Base-by-base conservation (phyloP, 768 basidiomycete genomes). In the Auricularia auricula-judae region DNA sequence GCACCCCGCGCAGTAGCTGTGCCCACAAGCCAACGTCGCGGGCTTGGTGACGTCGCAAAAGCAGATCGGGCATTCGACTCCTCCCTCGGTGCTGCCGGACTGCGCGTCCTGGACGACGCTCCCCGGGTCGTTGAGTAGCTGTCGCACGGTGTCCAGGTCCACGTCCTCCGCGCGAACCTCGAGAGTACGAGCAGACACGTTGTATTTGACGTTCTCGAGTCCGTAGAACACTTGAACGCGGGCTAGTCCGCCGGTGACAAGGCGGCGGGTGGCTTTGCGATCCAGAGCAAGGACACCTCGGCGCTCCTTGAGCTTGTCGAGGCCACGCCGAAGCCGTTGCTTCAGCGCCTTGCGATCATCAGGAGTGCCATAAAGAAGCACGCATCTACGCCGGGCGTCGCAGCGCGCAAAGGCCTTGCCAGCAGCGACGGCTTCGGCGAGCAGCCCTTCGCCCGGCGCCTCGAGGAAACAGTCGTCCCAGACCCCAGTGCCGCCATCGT, bases 381-480 rank as follows among this genome's bases (percentile, higher is more conserved):
- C 65, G 14, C 75, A 76, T 23, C 81, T 79, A 36, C 83, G 76
- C 12, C 29, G 51, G 2, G n/a, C 42, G 58, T 63, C 59, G 36
- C 60, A 29, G 21, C 35, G 39, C n/a, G 63, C 63, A n/a, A 39
- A 47, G 5, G n/a, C 56, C 18, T 42, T 33, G 18, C 21, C 14
- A 0, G 44, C 36, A 7, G 35, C 42, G 16, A 21, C 44, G 3
- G 35, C n/a, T 3, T 42, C 4, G 34, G 23, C 43, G 18, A 51
- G 16, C 14, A 61, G 23, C 0, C 59, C 47, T 0, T 87, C 87
- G 4, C 73, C 72, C 0, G 68, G 65, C 3, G 76, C 67, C 23
- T 70, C 70, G 66, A n/a, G 16, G 23, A 92, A 86, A 72, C 83
- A 90, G 3, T 78, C 75, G 65, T 91, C 86, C 89, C 89, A 92